Base-by-base conservation (phyloP, 2,329 filamentous ascomycete species). In the Sporothrix inflata region DNA sequence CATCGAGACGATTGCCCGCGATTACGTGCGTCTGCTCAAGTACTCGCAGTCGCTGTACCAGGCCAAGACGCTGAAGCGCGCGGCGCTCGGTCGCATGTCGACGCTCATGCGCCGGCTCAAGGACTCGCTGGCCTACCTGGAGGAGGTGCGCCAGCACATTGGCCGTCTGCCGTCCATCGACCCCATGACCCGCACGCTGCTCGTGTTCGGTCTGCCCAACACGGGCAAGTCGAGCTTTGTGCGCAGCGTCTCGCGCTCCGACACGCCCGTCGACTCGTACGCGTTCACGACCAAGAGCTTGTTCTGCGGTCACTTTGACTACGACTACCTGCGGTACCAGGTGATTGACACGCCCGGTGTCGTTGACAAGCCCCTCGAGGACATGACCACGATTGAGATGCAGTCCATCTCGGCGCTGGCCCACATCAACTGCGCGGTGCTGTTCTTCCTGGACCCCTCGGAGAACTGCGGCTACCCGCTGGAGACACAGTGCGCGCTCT, bases 361-460 rank as follows among this genome's bases (percentile, higher is more conserved):
- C 77, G 85, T 99, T 74, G 96, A 99, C 78, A 96, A 99, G 81
- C 94, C 95, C 47, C 89, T 99, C 9, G 96, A 98, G 83, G 96
- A 98, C 85, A 99, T 98, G 96, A 97, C 98, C 84, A 98, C 96
- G 3, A 99, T 99, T 80, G 96, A 99, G 84, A 98, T 98, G 94
- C 96, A 98, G 86, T 92, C 92, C 74, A 98, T 99, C 77, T 98
- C 95, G 21, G 96, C 97, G 12, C 97, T 99, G 84, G 96, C 96
- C 69, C 97, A 99, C 85, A 86, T 99, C 80, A 90, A 95, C 78
- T 97, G 94, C 55, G 95, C 95, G 72, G 97, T 99, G 75, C 86
- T 98, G 73, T 98, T 98, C 83, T 98, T 98, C 80, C 97, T 98
- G 93, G 95, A 98, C 85, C 86, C 98, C 74, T 97, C 93, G 27